A percentile compares a stretch with the other conserved stretches of the same genome.
phyloP scores from a whole-genome alignment of 352 stramenopile species.

The Plasmopara viticola region DNA sequence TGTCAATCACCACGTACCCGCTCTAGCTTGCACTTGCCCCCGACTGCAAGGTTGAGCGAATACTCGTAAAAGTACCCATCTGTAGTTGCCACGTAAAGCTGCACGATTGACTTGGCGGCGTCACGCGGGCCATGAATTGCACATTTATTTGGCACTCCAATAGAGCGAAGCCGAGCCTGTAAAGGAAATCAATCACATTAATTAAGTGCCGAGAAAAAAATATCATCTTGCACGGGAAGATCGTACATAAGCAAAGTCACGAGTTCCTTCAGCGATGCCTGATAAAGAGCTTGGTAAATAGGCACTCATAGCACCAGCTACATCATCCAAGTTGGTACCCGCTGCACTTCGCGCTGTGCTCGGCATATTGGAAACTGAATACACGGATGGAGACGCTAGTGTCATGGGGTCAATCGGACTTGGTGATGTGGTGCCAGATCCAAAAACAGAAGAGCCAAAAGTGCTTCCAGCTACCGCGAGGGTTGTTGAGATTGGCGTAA shows the following conservation, averaged over 20 bases:
- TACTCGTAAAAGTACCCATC: constrained; percentile 88
- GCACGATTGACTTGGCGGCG: constrained; percentile 37
- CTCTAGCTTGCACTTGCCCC: constrained; percentile 80
- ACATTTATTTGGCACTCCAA: constrained; percentile 67
- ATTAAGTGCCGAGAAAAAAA: neutral
- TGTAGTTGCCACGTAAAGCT: constrained; percentile 73
- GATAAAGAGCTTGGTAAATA: constrained; percentile 74
- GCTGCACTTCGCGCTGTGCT: constrained; percentile 21
- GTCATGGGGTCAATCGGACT: constrained; percentile 6
- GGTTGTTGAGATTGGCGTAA: constrained; percentile 68
- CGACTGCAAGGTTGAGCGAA: constrained; percentile 59
- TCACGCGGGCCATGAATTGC: constrained; percentile 73
- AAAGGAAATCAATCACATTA: constrained; percentile 6
- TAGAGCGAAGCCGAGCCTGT: constrained; percentile 65
- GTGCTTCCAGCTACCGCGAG: constrained; percentile 60
- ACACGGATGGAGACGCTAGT: constrained; percentile 11
- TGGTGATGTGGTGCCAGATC: constrained; percentile 15
- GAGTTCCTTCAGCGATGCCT: constrained; percentile 79
- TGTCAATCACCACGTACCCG: constrained; percentile 13
- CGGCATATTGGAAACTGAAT: constrained; percentile 4
- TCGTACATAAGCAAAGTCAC: constrained; percentile 80
- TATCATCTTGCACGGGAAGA: neutral
- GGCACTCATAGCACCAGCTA: constrained; percentile 57
- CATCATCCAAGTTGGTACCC: constrained; percentile 53
- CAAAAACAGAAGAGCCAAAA: constrained; percentile 48